Base-by-base conservation (phyloP, 768 basidiomycete genomes). In the Trametes coccinea region DNA sequence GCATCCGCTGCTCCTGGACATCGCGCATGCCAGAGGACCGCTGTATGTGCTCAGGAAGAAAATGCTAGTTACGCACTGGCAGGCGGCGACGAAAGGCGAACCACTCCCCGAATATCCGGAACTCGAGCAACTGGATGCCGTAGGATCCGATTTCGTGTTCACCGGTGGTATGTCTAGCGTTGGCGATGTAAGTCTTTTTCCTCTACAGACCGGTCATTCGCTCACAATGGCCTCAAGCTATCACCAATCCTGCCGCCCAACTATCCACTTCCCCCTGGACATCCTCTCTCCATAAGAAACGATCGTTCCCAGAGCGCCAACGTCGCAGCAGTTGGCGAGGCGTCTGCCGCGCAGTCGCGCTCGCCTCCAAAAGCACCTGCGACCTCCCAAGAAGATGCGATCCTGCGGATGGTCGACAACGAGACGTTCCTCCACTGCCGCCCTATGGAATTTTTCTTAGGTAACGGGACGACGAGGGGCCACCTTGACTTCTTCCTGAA, bases 1-100 rank as follows among this genome's bases (percentile, higher is more conserved):
- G 0, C 79, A 84, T 58, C 84, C 83, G 1, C 68, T 85, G 29
- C 77, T 82, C 48, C 67, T 79, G 43, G 82, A 84, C 53, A 70
- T 84, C 4, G 67, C 68, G 2, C 68, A 51, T 0, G 67, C 73
- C 5, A 63, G 65, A 11, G 57, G 73, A 2, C 55, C 41, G 1
- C 68, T 70, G 44, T 63, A 59, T 5, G 7, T 61, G 6, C 51
- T 56, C 5, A 50, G 37, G 55, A 67, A 67, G 53, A 72, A 67
- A 54, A 66, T 22, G 8, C 55, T 64, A 2, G 69, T 69, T 2
- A 44, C 62, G 47, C 59, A 66, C 27, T 74, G 73, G 73, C 51
- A 64, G 27, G 62, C 62, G 3, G 44, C 60, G 39, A 57, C 53
- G 50, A 49, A 31, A 33, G 60, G 56, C 31, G 33, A 53, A 16